Evolutionary conservation across 2,329 filamentous ascomycete genomes (phyloP).

Genomic region (Calonectria hongkongensis): DNA sequence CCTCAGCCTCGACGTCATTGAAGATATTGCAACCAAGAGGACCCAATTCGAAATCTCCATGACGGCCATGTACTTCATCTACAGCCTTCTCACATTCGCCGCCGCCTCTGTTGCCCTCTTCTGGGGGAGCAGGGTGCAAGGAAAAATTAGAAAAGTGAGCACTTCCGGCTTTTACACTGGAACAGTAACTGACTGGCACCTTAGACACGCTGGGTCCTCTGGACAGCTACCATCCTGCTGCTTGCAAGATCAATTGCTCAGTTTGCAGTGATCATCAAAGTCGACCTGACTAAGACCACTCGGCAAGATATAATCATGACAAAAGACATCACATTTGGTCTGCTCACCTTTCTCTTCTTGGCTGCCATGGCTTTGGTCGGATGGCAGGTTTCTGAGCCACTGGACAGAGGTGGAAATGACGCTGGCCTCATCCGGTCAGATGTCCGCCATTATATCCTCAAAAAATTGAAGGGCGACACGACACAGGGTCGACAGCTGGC

Average conservation of each 20-base stretch:
- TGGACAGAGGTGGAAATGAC: conserved; percentile 28
- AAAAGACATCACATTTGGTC: conserved; percentile 31
- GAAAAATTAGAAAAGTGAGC: conserved; percentile 30
- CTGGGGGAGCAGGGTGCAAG: conserved; percentile 13
- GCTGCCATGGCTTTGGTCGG: conserved; percentile 24
- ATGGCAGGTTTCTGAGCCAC: conserved; percentile 7
- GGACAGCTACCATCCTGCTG: conserved; percentile 30
- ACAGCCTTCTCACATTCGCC: conserved; percentile 32
- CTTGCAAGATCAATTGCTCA: conserved; percentile 26
- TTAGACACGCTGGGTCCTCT: conserved; percentile 15
- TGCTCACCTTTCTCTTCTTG: conserved; percentile 27
- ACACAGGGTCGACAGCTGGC: conserved; percentile 3
- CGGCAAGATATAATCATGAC: conserved; percentile 27
- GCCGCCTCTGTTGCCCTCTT: conserved; percentile 32
- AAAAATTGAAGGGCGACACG: conserved; percentile 7
- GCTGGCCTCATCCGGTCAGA: conserved; percentile 18
- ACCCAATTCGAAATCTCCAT: conserved; percentile 40
- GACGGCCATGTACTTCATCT: conserved; percentile 35
- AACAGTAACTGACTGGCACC: background rate
- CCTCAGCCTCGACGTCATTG: conserved; percentile 37
- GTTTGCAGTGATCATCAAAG: conserved; percentile 22
- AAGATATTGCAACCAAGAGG: conserved; percentile 36
- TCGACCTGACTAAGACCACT: conserved; percentile 24
- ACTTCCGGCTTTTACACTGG: background rate
- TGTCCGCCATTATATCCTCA: conserved; percentile 29